Conservation (phyloP, 1,284 basidiomycete species). For the Marasmius sp. region DNA sequence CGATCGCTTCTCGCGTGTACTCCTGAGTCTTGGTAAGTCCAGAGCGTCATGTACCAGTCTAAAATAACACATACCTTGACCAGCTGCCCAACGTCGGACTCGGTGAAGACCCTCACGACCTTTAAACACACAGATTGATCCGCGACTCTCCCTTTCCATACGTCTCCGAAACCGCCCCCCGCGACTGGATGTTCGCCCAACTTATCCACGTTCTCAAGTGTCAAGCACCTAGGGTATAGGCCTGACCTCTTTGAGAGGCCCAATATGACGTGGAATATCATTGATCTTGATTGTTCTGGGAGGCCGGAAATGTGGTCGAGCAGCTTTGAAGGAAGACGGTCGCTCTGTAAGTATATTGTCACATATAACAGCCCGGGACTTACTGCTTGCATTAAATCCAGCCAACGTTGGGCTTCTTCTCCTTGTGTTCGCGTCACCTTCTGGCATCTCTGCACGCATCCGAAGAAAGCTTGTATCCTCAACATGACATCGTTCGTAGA, state of each 20-base stretch:
- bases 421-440: background rate
- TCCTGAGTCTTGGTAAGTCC: too few species aligned
- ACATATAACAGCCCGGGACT: background rate
- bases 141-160: background rate
- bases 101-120: too few species aligned
- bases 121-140: too few species aligned
- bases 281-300: background rate
- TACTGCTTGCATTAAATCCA: background rate
- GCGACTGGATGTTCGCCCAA: background rate
- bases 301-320: background rate
- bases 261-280: background rate
- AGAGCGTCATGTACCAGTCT: too few species aligned
- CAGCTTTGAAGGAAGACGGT: background rate
- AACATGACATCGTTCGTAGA: too few species aligned
- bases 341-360: background rate
- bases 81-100: too few species aligned
- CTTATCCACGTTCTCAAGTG: background rate
- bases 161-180: background rate
- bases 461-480: background rate
- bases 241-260: background rate
- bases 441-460: background rate
- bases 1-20: too few species aligned
- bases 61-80: too few species aligned
- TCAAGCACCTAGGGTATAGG: background rate
- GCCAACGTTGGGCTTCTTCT: background rate